Percentiles rank a stretch among this genome's conserved stretches.
These are phyloP conservation scores for Boeremia exigua DNA, from an alignment of 2,329 filamentous ascomycete genomes.

Conservation along the genomic window DNA sequence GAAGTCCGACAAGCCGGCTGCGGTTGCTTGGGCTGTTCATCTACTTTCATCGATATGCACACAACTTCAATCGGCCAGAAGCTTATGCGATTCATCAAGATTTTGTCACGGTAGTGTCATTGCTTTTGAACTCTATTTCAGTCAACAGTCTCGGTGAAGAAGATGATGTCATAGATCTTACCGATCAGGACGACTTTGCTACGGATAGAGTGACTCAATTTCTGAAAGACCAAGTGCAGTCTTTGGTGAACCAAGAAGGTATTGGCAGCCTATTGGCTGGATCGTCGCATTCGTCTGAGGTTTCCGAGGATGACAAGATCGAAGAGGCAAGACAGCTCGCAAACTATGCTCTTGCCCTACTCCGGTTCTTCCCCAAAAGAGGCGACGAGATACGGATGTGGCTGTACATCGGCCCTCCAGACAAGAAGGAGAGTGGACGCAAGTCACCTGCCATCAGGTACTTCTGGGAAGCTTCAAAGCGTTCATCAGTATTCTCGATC, in stretches of 20 bases:
- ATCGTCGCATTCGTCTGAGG: slow-evolving; percentile 45
- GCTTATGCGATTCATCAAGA: slow-evolving; percentile 56
- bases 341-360: slow-evolving; percentile 82
- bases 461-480: slow-evolving; percentile 75
- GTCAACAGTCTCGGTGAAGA: slow-evolving; percentile 61
- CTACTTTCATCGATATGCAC: slow-evolving; percentile 60
- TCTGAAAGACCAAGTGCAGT: slow-evolving; percentile 69
- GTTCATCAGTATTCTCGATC: slow-evolving; percentile 62
- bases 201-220: slow-evolving; percentile 52
- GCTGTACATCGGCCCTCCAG: slow-evolving; percentile 77
- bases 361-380: slow-evolving; percentile 81
- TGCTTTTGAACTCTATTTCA: slow-evolving; percentile 63
- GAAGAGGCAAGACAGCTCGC: slow-evolving; percentile 76
- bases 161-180: slow-evolving; percentile 37
- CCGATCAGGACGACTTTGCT: slow-evolving; percentile 31
- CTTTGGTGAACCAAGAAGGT: slow-evolving; percentile 75
- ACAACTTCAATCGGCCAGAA: slow-evolving; percentile 48
- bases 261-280: slow-evolving; percentile 68
- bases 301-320: slow-evolving; percentile 45
- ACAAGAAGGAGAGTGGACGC: slow-evolving; percentile 43
- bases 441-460: slow-evolving; percentile 75
- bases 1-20: slow-evolving; percentile 53
- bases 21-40: slow-evolving; percentile 67
- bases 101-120: slow-evolving; percentile 63
- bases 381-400: slow-evolving; percentile 95